Conservation (phyloP, 441 rosid genomes). For the Omphalea diandra region DNA sequence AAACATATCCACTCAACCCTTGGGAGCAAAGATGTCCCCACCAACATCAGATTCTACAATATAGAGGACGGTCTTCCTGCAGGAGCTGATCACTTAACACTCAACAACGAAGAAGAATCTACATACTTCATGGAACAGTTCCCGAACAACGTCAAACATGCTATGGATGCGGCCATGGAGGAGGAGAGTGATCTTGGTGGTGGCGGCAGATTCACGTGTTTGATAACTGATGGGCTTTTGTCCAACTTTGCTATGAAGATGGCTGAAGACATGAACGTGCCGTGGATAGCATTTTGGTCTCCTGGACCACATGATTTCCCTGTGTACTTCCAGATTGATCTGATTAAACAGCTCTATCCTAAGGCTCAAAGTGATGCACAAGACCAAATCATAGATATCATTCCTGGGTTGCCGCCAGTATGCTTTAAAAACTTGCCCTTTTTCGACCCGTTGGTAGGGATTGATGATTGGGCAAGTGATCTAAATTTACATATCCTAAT, state of each 20-base stretch:
- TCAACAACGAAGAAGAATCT: neutral
- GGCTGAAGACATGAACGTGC: neutral
- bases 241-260: neutral
- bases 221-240: neutral
- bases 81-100: neutral
- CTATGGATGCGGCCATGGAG: neutral
- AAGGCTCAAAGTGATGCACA: neutral
- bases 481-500: too few relatives aligned
- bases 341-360: neutral
- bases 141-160: neutral
- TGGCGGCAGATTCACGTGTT: neutral
- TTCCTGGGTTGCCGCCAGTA: conserved; percentile 1
- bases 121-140: neutral
- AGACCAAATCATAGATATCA: neutral
- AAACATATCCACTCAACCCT: neutral
- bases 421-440: neutral
- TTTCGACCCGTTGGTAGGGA: too few relatives aligned
- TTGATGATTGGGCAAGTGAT: too few relatives aligned
- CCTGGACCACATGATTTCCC: neutral
- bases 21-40: neutral
- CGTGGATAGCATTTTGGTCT: neutral
- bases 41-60: neutral
- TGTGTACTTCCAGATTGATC: neutral
- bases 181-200: neutral
- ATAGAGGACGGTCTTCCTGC: neutral